Evolutionary conservation across 2,329 filamentous ascomycete species (phyloP).

Genomic region (Ceratocystis alfenasii): DNA sequence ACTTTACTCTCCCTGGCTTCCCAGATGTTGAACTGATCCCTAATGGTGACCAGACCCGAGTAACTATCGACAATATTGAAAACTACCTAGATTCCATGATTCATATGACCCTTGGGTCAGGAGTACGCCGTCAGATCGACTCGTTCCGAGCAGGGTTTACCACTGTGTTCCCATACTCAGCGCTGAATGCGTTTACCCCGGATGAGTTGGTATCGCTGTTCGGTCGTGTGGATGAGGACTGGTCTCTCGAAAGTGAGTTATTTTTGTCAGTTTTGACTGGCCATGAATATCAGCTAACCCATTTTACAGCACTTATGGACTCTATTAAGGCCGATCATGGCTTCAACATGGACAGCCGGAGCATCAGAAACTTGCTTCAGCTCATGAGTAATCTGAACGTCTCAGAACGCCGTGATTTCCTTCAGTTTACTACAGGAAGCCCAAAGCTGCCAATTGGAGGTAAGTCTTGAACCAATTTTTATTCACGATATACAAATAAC

Average conservation of each 20-base stretch:
- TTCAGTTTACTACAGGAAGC: slow-evolving; percentile 96
- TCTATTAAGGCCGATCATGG: slow-evolving; percentile 98
- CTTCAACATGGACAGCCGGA: slow-evolving; percentile 96
- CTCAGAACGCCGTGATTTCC: slow-evolving; percentile 73
- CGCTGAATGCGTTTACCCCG: slow-evolving; percentile 84
- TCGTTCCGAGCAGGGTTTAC: slow-evolving; percentile 87
- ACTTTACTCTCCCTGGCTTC: slow-evolving; percentile 92
- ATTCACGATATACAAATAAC: not conserved
- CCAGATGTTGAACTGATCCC: slow-evolving; percentile 70
- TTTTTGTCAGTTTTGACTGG: not conserved
- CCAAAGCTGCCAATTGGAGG: slow-evolving; percentile 97
- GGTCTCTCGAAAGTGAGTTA: slow-evolving; percentile 85
- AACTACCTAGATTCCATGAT: slow-evolving; percentile 79
- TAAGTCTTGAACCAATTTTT: slow-evolving; percentile 35
- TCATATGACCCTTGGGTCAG: slow-evolving; percentile 79
- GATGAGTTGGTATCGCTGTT: slow-evolving; percentile 92
- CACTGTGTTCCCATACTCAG: slow-evolving; percentile 89
- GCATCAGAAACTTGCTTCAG: slow-evolving; percentile 82
- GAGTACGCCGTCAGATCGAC: slow-evolving; percentile 78
- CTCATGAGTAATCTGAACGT: slow-evolving; percentile 78
- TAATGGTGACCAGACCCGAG: slow-evolving; percentile 58
- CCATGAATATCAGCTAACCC: slow-evolving; percentile 24
- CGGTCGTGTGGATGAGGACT: slow-evolving; percentile 85
- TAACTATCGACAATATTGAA: slow-evolving; percentile 87
- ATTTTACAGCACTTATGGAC: slow-evolving; percentile 67